Conservation (phyloP, 345 rosid genomes). For the Barbarea vulgaris region DNA sequence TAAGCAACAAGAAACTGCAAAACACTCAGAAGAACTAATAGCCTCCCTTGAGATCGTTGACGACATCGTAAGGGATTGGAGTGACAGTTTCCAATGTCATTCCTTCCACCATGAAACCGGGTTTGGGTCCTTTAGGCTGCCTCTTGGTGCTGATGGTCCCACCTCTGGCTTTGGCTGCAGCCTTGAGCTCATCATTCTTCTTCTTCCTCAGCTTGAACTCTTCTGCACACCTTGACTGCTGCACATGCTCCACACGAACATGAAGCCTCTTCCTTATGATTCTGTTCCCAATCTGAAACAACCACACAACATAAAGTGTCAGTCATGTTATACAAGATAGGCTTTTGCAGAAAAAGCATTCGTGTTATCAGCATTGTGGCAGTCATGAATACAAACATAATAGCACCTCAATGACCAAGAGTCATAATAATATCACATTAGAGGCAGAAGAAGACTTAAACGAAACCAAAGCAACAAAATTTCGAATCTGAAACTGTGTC, state of each 20-base stretch:
- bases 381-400: not conserved
- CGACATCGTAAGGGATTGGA: slow-evolving; percentile 86
- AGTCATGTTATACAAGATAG: not conserved
- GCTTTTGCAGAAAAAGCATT: not conserved
- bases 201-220: slow-evolving; percentile 63
- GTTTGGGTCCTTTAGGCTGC: slow-evolving; percentile 79
- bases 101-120: slow-evolving; percentile 86
- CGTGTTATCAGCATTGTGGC: not conserved
- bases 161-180: slow-evolving; percentile 71
- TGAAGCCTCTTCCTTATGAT: slow-evolving; percentile 81
- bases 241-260: slow-evolving; percentile 77
- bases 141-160: slow-evolving; percentile 80
- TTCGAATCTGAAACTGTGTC: not conserved
- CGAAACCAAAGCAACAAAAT: not conserved
- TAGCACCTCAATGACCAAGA: not conserved
- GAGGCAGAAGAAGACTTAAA: no score
- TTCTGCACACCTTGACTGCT: slow-evolving; percentile 70
- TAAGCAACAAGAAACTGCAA: not conserved
- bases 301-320: not conserved
- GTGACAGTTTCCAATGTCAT: slow-evolving; percentile 80
- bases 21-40: slow-evolving; percentile 41
- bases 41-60: slow-evolving; percentile 89
- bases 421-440: no score
- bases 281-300: slow-evolving; percentile 61
- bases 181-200: slow-evolving; percentile 63